Percentiles rank a stretch among this genome's conserved stretches.
These are phyloP conservation scores for Diaporthe aspalathi DNA, from an alignment of 2,329 filamentous ascomycete species.

Conservation along the genomic window DNA sequence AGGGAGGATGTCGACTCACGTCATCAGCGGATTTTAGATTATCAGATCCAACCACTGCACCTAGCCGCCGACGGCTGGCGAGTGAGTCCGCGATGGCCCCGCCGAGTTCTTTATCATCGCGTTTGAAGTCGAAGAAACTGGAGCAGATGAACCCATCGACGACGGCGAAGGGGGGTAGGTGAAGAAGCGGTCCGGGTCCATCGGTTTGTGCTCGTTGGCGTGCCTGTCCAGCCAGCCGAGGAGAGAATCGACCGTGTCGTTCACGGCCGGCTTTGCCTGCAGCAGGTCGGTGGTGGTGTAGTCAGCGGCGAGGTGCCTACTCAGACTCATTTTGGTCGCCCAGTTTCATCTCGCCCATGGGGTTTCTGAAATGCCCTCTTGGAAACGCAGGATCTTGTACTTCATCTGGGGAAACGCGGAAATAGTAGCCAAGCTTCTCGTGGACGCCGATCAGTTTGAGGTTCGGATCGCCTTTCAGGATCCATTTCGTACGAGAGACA, in stretches of 20 bases:
- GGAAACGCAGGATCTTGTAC: conserved; percentile 29
- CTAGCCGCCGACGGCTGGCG: conserved; percentile 40
- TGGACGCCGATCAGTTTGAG: conserved; percentile 6
- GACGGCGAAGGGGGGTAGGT: conserved; percentile 48
- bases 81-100: conserved; percentile 43
- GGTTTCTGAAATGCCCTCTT: conserved; percentile 50
- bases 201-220: conserved; percentile 33
- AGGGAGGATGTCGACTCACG: conserved; percentile 43
- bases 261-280: conserved; percentile 41
- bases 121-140: conserved; percentile 46
- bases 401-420: conserved; percentile 25
- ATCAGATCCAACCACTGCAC: conserved; percentile 42
- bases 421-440: conserved; percentile 20
- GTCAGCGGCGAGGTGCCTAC: conserved; percentile 48
- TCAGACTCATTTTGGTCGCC: conserved; percentile 49
- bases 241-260: conserved; percentile 38
- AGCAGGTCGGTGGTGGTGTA: conserved; percentile 49
- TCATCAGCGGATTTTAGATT: conserved; percentile 45
- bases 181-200: conserved; percentile 43
- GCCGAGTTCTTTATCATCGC: conserved; percentile 45
- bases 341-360: conserved; percentile 53
- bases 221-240: conserved; percentile 42
- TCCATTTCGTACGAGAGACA: conserved; percentile 23
- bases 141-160: conserved; percentile 49
- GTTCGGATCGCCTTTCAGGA: conserved; percentile 21